Conservation (phyloP, 306 rosid species). For the Prunus campanulata region DNA sequence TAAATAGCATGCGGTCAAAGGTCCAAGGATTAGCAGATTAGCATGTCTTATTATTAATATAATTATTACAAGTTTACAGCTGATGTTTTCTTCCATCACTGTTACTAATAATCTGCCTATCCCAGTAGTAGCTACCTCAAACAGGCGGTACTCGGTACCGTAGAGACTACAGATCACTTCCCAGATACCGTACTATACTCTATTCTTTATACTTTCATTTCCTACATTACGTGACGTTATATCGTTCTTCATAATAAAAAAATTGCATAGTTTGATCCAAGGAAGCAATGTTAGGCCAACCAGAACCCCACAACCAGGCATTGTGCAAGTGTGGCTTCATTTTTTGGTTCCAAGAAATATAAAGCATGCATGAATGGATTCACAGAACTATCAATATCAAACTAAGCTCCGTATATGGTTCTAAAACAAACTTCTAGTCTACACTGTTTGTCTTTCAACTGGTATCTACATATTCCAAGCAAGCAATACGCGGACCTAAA, state of each 20-base stretch:
- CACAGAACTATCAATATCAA: not conserved
- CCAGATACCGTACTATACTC: not conserved
- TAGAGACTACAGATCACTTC: not conserved
- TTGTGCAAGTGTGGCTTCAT: not conserved
- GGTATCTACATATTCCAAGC: not conserved
- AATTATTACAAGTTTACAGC: no score
- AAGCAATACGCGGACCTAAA: not conserved
- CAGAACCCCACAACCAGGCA: no score
- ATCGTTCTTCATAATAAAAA: not conserved
- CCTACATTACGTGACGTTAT: not conserved
- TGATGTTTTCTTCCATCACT: no score
- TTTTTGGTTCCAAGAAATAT: no score
- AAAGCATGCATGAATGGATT: no score
- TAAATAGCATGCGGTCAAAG: not conserved
- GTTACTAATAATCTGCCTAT: no score
- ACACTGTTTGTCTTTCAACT: not conserved
- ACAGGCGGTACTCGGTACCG: not conserved
- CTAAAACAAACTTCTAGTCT: not conserved
- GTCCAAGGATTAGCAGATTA: no score
- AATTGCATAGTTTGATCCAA: no score
- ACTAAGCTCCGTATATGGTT: not conserved
- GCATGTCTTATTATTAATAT: no score
- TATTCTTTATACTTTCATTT: not conserved
- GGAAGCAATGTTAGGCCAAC: no score
- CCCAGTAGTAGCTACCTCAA: not conserved